Evolutionary conservation across 495 filamentous ascomycete species (phyloP).

Genomic region (Xanthoparmelia taractica): DNA sequence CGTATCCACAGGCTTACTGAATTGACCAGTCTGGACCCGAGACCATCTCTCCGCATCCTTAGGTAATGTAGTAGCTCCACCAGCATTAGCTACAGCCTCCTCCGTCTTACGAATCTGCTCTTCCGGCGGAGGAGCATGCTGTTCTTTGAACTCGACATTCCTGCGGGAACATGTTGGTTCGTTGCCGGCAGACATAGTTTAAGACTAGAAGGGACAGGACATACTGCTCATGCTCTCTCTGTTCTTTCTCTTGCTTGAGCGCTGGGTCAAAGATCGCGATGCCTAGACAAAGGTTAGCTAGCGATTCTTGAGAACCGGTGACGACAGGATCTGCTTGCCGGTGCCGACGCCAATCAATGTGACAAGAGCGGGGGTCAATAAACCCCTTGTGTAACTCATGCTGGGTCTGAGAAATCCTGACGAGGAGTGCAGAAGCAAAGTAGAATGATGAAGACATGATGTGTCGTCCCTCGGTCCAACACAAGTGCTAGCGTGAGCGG

Average conservation of each 20-base stretch:
- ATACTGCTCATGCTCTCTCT: constrained; percentile 12
- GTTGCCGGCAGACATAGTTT: too few species aligned
- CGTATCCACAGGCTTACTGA: constrained; percentile 10
- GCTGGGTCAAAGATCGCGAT: constrained; percentile 17
- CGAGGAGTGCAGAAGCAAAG: too few species aligned
- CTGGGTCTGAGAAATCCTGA: neutral
- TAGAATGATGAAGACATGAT: too few species aligned
- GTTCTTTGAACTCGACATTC: constrained; percentile 6
- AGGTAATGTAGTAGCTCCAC: constrained; percentile 18
- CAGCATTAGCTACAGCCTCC: constrained; percentile 17
- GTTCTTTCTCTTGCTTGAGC: constrained; percentile 16
- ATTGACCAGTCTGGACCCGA: constrained; percentile 9
- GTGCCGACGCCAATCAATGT: constrained; percentile 14
- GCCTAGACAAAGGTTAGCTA: neutral
- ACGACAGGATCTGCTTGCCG: neutral
- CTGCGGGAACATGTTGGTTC: neutral
- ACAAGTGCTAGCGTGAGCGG: neutral
- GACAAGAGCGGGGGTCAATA: constrained; percentile 7
- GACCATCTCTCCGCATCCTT: constrained; percentile 14
- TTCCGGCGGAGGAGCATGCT: constrained; percentile 1
- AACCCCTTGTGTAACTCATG: constrained; percentile 9
- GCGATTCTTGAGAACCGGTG: neutral
- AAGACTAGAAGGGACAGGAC: neutral
- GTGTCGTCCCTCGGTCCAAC: too few species aligned
- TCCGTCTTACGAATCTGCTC: constrained; percentile 20